A percentile compares a stretch with the other conserved stretches of the same genome.
These are phyloP conservation scores for Coniophora puteana DNA, from an alignment of 1,284 basidiomycete species.

Conservation along the genomic window DNA sequence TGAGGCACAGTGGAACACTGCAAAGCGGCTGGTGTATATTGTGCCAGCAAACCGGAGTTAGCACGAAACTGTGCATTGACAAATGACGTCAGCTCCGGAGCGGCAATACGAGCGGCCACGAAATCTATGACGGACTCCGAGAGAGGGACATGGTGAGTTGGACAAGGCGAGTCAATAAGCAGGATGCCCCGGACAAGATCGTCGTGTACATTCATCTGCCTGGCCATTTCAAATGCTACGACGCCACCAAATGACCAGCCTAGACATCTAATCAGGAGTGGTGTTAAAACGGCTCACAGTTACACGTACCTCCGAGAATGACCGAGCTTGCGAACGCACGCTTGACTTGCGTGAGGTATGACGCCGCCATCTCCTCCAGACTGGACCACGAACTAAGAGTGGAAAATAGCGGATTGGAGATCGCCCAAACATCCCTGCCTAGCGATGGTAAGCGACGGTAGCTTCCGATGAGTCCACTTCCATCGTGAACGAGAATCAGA, in stretches of 20 bases:
- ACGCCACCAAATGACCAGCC: constrained; percentile 80
- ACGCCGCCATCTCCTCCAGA: constrained; percentile 48
- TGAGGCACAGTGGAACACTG: constrained; percentile 28
- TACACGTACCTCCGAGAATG: constrained; percentile 55
- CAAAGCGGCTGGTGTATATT: constrained; percentile 30
- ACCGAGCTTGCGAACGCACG: constrained; percentile 31
- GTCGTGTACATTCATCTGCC: constrained; percentile 41
- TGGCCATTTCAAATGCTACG: constrained; percentile 62
- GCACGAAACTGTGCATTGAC: constrained; percentile 38
- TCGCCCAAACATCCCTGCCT: constrained; percentile 52
- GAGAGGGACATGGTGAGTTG: constrained; percentile 44
- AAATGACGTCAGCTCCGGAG: constrained; percentile 12
- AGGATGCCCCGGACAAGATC: constrained; percentile 51
- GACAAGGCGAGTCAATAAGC: constrained; percentile 64
- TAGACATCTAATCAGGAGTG: constrained; percentile 16
- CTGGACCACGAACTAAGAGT: constrained; percentile 41
- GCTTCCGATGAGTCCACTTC: constrained; percentile 55
- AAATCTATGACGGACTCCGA: constrained; percentile 44
- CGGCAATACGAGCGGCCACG: constrained; percentile 12
- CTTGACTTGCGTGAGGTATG: constrained; percentile 42
- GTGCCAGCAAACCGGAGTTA: constrained; percentile 37
- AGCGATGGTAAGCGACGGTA: constrained; percentile 48
- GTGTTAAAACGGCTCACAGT: neutral
- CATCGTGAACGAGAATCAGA: constrained; percentile 68
- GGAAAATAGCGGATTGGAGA: constrained; percentile 53